Evolutionary conservation across 1,284 basidiomycete genomes (phyloP).

Genomic region (Apiotrichum sp.): DNA sequence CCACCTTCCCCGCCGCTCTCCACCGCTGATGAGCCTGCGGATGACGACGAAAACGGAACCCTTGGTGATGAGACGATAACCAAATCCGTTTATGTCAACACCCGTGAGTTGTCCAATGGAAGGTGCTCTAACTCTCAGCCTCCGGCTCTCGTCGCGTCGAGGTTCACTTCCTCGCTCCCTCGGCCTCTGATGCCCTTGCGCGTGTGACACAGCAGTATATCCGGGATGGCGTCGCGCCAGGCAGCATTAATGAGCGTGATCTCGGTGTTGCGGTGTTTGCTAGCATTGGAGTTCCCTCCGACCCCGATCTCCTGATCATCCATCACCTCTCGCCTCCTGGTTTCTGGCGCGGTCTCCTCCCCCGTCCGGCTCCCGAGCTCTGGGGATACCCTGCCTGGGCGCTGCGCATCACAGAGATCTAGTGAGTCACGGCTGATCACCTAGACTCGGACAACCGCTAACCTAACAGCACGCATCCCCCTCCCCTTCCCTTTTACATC

Average conservation of each 20-base stretch:
- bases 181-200: slow-evolving; percentile 9
- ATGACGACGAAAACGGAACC: not conserved
- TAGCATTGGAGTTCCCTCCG: slow-evolving; percentile 16
- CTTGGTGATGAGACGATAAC: slow-evolving; percentile 12
- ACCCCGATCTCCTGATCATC: slow-evolving; percentile 33
- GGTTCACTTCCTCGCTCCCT: slow-evolving; percentile 16
- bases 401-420: slow-evolving; percentile 37
- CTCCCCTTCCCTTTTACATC: slow-evolving; percentile 22
- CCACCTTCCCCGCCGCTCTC: not conserved
- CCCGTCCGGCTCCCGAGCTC: slow-evolving; percentile 31
- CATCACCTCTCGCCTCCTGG: slow-evolving; percentile 24
- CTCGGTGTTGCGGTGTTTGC: slow-evolving; percentile 18
- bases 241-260: slow-evolving; percentile 8
- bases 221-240: slow-evolving; percentile 3
- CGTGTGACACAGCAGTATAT: slow-evolving; percentile 13
- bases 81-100: slow-evolving; percentile 12
- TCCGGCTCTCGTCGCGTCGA: slow-evolving; percentile 11
- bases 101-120: not conserved
- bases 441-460: slow-evolving; percentile 4
- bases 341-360: slow-evolving; percentile 21
- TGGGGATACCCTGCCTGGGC: slow-evolving; percentile 38
- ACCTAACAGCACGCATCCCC: slow-evolving; percentile 20
- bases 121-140: not conserved
- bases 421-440: slow-evolving; percentile 1
- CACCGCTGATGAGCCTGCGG: not conserved